Conservation (phyloP, 768 basidiomycete genomes). For the Calvatia gigantea region DNA sequence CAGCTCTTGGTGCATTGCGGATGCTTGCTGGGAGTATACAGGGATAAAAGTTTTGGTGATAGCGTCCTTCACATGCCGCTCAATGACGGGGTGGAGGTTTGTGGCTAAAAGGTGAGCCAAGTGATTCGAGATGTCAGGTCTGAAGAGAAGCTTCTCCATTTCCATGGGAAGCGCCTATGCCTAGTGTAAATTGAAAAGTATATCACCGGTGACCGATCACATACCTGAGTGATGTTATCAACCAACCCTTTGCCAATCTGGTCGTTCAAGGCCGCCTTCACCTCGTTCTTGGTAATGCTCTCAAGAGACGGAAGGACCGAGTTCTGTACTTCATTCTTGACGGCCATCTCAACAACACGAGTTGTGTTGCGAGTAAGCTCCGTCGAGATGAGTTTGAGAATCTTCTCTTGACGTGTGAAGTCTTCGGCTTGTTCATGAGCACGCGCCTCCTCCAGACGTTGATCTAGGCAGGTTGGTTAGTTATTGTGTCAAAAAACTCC, state of each 20-base stretch:
- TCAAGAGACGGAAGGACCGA: slow-evolving; percentile 83
- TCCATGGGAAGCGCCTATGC: slow-evolving; percentile 70
- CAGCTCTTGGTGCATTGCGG: slow-evolving; percentile 76
- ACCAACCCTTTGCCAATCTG: slow-evolving; percentile 73
- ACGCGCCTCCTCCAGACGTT: slow-evolving; percentile 81
- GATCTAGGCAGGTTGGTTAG: slow-evolving; percentile 43
- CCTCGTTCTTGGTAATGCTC: slow-evolving; percentile 77
- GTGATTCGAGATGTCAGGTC: slow-evolving; percentile 74
- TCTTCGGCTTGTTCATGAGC: slow-evolving; percentile 76
- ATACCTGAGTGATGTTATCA: slow-evolving; percentile 70
- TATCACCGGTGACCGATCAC: slow-evolving; percentile 19
- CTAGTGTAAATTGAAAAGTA: slow-evolving; percentile 13
- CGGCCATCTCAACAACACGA: slow-evolving; percentile 84
- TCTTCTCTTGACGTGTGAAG: slow-evolving; percentile 83
- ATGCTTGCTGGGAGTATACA: slow-evolving; percentile 70
- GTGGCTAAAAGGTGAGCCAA: slow-evolving; percentile 72
- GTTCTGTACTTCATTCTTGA: slow-evolving; percentile 80
- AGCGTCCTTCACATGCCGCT: slow-evolving; percentile 78
- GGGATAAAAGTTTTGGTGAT: slow-evolving; percentile 74
- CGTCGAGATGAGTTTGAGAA: slow-evolving; percentile 82
- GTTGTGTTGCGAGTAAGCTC: slow-evolving; percentile 87
- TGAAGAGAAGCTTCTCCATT: slow-evolving; percentile 72
- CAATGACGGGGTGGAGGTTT: slow-evolving; percentile 71
- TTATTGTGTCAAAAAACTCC: slow-evolving; percentile 8
- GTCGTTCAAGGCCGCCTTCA: slow-evolving; percentile 72